These are phyloP conservation scores for Leishmania amazonensis DNA, from an alignment of 208 protist genomes.

Conservation along the genomic window DNA sequence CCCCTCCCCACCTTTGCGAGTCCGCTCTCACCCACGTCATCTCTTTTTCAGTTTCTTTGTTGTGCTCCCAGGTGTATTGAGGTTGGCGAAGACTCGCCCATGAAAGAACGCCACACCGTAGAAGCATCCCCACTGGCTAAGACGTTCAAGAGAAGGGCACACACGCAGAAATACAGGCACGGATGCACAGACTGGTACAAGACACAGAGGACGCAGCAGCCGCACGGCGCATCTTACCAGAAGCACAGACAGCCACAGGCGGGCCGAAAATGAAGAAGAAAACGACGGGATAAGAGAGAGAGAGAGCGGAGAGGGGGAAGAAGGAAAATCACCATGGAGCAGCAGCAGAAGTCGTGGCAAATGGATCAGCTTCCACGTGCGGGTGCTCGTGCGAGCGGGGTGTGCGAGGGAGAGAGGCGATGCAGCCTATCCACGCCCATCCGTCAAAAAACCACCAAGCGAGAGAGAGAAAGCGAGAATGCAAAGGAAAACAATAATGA, in stretches of 20 bases:
- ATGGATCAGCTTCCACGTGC: background rate
- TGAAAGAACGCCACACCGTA: background rate
- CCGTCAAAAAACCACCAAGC: background rate
- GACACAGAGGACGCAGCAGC: background rate
- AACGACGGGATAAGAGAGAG: background rate
- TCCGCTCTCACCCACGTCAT: background rate
- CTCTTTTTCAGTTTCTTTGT: background rate
- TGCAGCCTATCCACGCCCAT: background rate
- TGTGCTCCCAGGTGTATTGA: background rate
- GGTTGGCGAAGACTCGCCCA: background rate
- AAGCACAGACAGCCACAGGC: background rate
- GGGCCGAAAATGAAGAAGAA: background rate
- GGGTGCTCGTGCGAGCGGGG: background rate
- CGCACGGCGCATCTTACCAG: background rate
- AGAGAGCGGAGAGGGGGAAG: background rate
- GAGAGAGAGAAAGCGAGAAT: background rate
- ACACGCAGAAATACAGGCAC: slow-evolving; percentile 11
- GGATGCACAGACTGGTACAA: slow-evolving; percentile 3
- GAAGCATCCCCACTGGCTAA: background rate
- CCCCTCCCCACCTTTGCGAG: background rate
- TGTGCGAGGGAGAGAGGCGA: background rate
- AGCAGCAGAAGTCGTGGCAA: slow-evolving; percentile 3
- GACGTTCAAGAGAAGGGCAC: background rate
- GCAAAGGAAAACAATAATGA: background rate
- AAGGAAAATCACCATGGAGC: background rate